These are phyloP conservation scores for Urtica urens DNA, from an alignment of 306 rosid species.

Conservation along the genomic window DNA sequence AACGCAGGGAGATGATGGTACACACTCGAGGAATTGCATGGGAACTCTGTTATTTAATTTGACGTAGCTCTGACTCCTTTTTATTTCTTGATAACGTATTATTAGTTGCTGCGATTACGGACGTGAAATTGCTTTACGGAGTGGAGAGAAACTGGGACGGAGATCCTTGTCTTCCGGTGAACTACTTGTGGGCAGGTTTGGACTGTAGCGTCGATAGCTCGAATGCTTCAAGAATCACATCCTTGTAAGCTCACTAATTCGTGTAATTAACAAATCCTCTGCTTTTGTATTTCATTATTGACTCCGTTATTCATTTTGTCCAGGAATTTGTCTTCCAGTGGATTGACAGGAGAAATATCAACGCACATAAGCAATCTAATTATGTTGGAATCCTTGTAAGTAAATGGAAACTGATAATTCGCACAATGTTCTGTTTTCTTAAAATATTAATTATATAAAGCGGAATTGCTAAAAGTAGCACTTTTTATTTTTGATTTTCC, in stretches of 20 bases:
- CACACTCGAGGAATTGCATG: no score
- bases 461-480: no score
- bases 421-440: no score
- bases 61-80: no score
- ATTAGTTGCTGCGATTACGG: constrained; percentile 30
- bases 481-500: no score
- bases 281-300: no score
- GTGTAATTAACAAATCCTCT: background rate
- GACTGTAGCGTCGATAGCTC: constrained; percentile 19
- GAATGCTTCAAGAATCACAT: constrained; percentile 3
- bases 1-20: constrained; percentile 38
- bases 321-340: constrained; percentile 15
- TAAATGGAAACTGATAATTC: no score
- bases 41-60: no score
- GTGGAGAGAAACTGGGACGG: constrained; percentile 36
- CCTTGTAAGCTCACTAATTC: constrained; percentile 11
- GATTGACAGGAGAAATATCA: constrained; percentile 4
- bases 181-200: constrained; percentile 35
- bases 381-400: constrained; percentile 30
- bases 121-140: constrained; percentile 23
- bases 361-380: constrained; percentile 21
- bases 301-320: no score
- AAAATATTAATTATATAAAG: no score
- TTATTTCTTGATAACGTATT: no score
- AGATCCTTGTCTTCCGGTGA: constrained; percentile 33